Evolutionary conservation across 352 stramenopile species (phyloP), one percentile per base, ranked within the genome.

Genomic region (Phytophthora meadii): DNA sequence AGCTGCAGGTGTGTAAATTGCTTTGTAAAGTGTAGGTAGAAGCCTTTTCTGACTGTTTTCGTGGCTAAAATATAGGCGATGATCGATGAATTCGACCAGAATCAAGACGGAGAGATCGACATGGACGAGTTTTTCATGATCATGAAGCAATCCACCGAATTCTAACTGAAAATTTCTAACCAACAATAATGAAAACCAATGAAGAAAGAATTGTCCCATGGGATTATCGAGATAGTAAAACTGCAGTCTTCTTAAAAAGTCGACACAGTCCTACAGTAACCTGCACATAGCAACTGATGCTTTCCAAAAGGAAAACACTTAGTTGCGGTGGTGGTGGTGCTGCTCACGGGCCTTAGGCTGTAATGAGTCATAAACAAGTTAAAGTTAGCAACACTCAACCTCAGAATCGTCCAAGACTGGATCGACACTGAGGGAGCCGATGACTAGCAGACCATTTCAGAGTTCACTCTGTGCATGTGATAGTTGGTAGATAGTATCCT

Each of bases 11-110:
- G 42, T 45, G 57, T 47, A 7, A n/a, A 52, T 15, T 46, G 30
- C 9, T n/a, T 24, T 14, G 24, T 19, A 54, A 39, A 8, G 7
- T 49, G 14, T 11, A 27, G 8, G 15, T 7, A 48, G 30, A 36
- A 14, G 37, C 0, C 8, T 50, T 0, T 0, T 14, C 15, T 60
- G 25, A 52, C 8, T 42, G 24, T 40, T 30, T 30, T 45, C 39
- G 24, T 54, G 11, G 12, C 12, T 12, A 34, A n/a, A 22, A 8
- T 57, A 3, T 67, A 97, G 77, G 93, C 91, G 4, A 98, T 98
- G 94, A 98, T 98, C 57, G 93, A 98, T 50, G 93, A 98, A 76
- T 98, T 98, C 49, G 93, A 98, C 59, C 79, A 95, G 47, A 94
- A 98, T 64, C 86, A 97, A 58, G 93, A 98, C 68, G 94, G 93